Conservation (phyloP, 1,284 basidiomycete genomes). For the Irpex sp. region DNA sequence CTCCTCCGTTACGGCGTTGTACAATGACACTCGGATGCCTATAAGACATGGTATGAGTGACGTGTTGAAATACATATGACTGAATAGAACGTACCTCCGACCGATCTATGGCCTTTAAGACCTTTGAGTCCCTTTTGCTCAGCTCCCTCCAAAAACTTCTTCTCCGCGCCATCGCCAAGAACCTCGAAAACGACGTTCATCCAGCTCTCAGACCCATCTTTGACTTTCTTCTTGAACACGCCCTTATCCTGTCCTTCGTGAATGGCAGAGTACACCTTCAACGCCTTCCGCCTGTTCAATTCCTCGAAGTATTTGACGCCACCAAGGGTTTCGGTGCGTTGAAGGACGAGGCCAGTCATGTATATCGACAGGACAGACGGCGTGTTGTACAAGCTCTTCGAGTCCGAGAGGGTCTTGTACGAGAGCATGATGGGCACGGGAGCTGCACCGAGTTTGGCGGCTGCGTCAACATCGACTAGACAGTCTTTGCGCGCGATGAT, state of each 20-base stretch:
- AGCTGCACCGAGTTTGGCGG: conserved; percentile 68
- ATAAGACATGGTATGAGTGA: conserved; percentile 21
- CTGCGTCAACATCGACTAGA: conserved; percentile 82
- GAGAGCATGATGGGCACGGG: conserved; percentile 80
- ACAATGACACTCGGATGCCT: conserved; percentile 90
- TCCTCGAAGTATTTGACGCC: conserved; percentile 71
- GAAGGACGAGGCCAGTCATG: conserved; percentile 84
- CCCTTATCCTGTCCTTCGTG: conserved; percentile 70
- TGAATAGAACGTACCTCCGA: conserved; percentile 47
- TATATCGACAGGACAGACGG: conserved; percentile 94
- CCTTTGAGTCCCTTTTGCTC: conserved; percentile 78
- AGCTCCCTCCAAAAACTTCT: conserved; percentile 76
- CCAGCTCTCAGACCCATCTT: conserved; percentile 75
- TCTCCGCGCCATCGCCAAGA: conserved; percentile 63
- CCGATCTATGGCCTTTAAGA: conserved; percentile 85
- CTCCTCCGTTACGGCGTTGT: conserved; percentile 91
- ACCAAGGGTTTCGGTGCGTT: conserved; percentile 65
- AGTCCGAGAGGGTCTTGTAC: conserved; percentile 84
- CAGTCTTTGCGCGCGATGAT: conserved; percentile 93
- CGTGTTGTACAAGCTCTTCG: conserved; percentile 90
- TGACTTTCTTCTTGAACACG: conserved; percentile 65
- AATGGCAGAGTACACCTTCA: conserved; percentile 71
- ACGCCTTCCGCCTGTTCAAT: conserved; percentile 70
- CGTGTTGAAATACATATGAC: conserved; percentile 14
- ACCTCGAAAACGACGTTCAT: conserved; percentile 93